Evolutionary conservation across 495 filamentous ascomycete species (phyloP).

Genomic region (Lophiotrema nucula): DNA sequence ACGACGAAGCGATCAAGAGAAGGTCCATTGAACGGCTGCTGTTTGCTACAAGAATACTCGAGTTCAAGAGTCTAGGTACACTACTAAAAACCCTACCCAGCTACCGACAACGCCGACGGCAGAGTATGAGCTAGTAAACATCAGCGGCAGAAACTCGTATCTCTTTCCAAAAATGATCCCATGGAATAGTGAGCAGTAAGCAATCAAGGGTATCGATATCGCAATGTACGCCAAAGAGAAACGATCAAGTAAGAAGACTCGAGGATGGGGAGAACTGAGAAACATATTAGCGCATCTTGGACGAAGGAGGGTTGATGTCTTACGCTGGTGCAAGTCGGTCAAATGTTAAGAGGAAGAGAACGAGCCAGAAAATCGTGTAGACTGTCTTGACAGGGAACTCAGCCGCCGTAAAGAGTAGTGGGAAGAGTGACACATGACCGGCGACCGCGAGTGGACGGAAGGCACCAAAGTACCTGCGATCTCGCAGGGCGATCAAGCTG

Average conservation of each 20-base stretch:
- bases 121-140: slow-evolving; percentile 96
- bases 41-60: no score
- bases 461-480: slow-evolving; percentile 85
- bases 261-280: slow-evolving; percentile 55
- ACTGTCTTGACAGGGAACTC: slow-evolving; percentile 92
- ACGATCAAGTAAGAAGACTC: slow-evolving; percentile 86
- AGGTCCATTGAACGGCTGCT: no score
- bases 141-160: slow-evolving; percentile 88
- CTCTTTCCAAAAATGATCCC: slow-evolving; percentile 75
- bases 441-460: slow-evolving; percentile 90
- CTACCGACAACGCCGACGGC: slow-evolving; percentile 94
- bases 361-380: slow-evolving; percentile 90
- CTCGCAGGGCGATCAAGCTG: slow-evolving; percentile 87
- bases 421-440: slow-evolving; percentile 93
- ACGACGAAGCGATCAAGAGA: no score
- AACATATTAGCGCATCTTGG: slow-evolving; percentile 1
- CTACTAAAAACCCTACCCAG: slow-evolving; percentile 92
- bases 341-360: slow-evolving; percentile 81
- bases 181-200: slow-evolving; percentile 85
- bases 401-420: slow-evolving; percentile 83
- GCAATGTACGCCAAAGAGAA: slow-evolving; percentile 86
- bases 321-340: slow-evolving; percentile 80
- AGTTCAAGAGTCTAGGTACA: slow-evolving; percentile 64
- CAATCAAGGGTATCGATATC: slow-evolving; percentile 80
- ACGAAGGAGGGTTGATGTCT: slow-evolving; percentile 21